Conservation (phyloP, 2,329 filamentous ascomycete genomes). For the Talaromyces sp. region DNA sequence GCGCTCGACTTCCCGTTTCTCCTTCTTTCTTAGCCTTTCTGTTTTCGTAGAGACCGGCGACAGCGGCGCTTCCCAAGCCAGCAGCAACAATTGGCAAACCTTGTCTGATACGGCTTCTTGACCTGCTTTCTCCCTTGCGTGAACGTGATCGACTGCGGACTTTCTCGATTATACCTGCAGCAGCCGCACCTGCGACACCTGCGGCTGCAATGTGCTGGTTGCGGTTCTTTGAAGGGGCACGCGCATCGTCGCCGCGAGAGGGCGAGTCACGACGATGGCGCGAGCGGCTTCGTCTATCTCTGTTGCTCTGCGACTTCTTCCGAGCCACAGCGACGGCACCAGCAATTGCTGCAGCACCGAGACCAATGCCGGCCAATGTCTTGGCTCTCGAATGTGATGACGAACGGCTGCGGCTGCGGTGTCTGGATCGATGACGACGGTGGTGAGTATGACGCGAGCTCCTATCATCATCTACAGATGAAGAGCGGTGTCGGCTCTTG, state of each 20-base stretch:
- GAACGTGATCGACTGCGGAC: conserved; percentile 55
- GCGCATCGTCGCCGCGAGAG: conserved; percentile 27
- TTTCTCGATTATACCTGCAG: conserved; percentile 56
- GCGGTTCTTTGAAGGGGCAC: conserved; percentile 36
- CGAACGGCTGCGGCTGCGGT: conserved; percentile 37
- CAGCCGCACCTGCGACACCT: conserved; percentile 57
- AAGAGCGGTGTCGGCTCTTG: conserved; percentile 39
- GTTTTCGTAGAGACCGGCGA: conserved; percentile 59
- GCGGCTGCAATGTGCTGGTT: conserved; percentile 58
- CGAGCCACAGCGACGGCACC: conserved; percentile 55
- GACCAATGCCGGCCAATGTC: conserved; percentile 48
- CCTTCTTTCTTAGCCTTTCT: conserved; percentile 56
- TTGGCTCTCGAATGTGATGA: conserved; percentile 46
- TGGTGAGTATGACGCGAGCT: conserved; percentile 26
- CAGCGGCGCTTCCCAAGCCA: conserved; percentile 56
- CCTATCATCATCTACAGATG: conserved; percentile 36
- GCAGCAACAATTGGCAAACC: conserved; percentile 58
- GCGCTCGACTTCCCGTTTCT: conserved; percentile 37
- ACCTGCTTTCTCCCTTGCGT: conserved; percentile 46
- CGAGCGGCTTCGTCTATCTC: conserved; percentile 45
- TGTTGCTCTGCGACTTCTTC: conserved; percentile 48
- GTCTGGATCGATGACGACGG: conserved; percentile 26
- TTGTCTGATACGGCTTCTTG: conserved; percentile 51
- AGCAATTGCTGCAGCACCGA: conserved; percentile 55
- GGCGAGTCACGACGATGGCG: conserved; percentile 35